Evolutionary conservation across 2,329 filamentous ascomycete genomes (phyloP), one percentile per base, ranked within the genome.

Genomic region (Penicillium griseofulvum): DNA sequence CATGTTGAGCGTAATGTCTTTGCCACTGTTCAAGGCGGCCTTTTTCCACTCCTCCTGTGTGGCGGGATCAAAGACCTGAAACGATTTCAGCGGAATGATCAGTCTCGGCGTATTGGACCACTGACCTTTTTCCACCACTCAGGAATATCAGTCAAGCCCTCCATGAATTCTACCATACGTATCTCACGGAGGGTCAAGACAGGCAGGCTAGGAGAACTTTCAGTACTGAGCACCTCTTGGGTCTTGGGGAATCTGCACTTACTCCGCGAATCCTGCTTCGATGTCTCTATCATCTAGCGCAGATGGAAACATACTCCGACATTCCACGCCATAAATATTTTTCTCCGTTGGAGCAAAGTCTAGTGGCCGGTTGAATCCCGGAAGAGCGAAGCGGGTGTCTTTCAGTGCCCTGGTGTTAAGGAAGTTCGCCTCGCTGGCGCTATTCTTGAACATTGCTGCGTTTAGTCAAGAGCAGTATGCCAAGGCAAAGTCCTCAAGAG

Each of bases 71-170:
- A 70, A 67, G 12, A 77, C 48, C 68, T 70, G 43, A 10, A 24
- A 12, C 14, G 5, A 41, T 22, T 12, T 55, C 12, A 55, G 34
- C 28, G 6, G n/a, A 24, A 44, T 17, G 28, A n/a, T 14, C 19
- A 17, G 26, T 8, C 26, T n/a, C 7, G 9, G 31, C 38, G 17
- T 36, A 33, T 26, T 17, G 37, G 10, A 19, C 5, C 22, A 36
- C 47, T 38, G 56, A 67, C 68, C 57, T 76, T 77, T 31, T 64
- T 62, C 45, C 73, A 63, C 76, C 76, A 78, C 6, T 72, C 62
- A 1, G 61, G 59, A 44, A 73, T 72, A 52, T 79, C 76, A 1
- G 75, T 78, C 5, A 78, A 61, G 0, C 63, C 51, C 37, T 77
- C 71, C 66, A 78, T 74, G 33, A 75, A 54, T 5, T 57, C 55